phyloP scores from a whole-genome alignment of 2,329 filamentous ascomycete genomes.

The Penicillium sp. region DNA sequence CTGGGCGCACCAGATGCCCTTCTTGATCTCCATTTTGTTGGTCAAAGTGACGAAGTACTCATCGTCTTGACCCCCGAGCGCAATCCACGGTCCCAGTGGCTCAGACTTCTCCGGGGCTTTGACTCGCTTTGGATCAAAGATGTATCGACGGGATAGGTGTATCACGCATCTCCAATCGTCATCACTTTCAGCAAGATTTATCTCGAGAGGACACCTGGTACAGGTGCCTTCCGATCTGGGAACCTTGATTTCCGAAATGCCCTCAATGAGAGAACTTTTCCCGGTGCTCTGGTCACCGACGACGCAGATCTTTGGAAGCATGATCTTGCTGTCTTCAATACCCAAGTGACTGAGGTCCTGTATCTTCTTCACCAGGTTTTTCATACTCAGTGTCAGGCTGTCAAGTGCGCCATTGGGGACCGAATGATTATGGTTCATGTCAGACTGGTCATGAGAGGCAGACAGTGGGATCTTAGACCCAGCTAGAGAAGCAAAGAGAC shows the following conservation, averaged over 20 bases:
- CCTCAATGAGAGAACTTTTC: constrained; percentile 68
- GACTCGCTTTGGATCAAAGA: constrained; percentile 35
- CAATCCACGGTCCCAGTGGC: constrained; percentile 66
- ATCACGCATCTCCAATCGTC: constrained; percentile 66
- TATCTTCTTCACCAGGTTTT: constrained; percentile 40
- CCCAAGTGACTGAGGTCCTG: constrained; percentile 68
- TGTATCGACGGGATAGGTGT: constrained; percentile 64
- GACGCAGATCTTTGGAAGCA: constrained; percentile 75
- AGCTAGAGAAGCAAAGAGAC: background rate
- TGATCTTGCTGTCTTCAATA: constrained; percentile 65
- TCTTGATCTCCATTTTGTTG: constrained; percentile 63
- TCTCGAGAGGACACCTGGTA: constrained; percentile 77
- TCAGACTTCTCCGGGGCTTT: constrained; percentile 51
- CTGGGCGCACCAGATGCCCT: constrained; percentile 71
- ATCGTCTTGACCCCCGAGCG: constrained; percentile 44
- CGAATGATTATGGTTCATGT: background rate
- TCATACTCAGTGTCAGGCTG: constrained; percentile 36
- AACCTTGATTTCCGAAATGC: constrained; percentile 65
- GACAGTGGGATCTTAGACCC: background rate
- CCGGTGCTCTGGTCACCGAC: constrained; percentile 84
- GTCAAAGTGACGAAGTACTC: constrained; percentile 64
- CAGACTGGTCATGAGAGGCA: background rate
- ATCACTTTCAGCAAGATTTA: constrained; percentile 62
- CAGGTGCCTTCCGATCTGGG: constrained; percentile 71
- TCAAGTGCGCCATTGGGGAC: background rate